These are phyloP conservation scores for Kickxella alabastrina DNA, from an alignment of 192 early-diverging fungal genomes.

Conservation along the genomic window DNA sequence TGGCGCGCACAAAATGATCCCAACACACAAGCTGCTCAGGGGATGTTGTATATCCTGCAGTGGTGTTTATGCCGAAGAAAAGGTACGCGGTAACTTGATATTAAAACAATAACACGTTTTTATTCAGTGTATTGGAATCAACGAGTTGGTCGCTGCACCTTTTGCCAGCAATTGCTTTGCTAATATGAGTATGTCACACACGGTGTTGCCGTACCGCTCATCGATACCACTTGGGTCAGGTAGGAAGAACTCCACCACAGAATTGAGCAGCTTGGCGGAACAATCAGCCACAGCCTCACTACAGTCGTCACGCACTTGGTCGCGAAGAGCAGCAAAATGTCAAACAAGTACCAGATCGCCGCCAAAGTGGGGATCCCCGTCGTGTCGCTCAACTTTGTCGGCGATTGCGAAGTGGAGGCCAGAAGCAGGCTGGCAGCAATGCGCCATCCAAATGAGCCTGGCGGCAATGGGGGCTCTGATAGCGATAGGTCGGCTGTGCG, in stretches of 20 bases:
- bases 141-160: too few relatives aligned
- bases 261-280: constrained; percentile 36
- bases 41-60: constrained; percentile 47
- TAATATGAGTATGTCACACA: too few relatives aligned
- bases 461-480: not conserved
- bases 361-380: constrained; percentile 38
- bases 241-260: constrained; percentile 33
- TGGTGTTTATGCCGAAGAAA: constrained; percentile 35
- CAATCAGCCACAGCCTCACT: constrained; percentile 34
- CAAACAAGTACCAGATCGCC: constrained; percentile 39
- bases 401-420: constrained; percentile 35
- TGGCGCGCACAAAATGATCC: too few relatives aligned
- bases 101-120: too few relatives aligned
- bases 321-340: constrained; percentile 19
- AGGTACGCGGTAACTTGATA: constrained; percentile 24
- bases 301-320: constrained; percentile 42
- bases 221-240: too few relatives aligned
- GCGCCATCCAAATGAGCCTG: not conserved
- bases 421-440: constrained; percentile 1
- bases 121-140: too few relatives aligned
- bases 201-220: too few relatives aligned
- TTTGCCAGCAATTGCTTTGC: too few relatives aligned
- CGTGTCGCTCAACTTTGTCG: constrained; percentile 37
- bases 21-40: constrained; percentile 22
- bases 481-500: not conserved